Evolutionary conservation across 495 filamentous ascomycete genomes (phyloP).

Genomic region (Penicillium pancosmium): DNA sequence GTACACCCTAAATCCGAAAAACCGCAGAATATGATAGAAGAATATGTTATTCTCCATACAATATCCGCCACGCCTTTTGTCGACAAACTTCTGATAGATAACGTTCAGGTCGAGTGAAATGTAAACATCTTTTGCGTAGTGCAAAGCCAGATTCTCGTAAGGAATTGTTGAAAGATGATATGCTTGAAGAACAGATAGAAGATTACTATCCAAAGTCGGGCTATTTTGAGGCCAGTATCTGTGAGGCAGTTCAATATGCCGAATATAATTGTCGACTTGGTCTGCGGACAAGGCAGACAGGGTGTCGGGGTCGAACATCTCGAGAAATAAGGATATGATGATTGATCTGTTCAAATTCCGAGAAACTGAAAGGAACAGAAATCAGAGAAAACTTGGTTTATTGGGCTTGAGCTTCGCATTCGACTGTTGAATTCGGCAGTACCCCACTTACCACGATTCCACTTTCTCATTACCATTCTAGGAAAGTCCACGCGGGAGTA

Average conservation of each 20-base stretch:
- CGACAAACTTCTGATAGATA: constrained; percentile 4
- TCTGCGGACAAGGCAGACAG: background rate
- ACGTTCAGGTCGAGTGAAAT: background rate
- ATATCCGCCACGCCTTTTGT: background rate
- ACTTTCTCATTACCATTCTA: no score
- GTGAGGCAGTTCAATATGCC: background rate
- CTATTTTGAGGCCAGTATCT: background rate
- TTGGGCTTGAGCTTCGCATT: no score
- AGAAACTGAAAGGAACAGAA: no score
- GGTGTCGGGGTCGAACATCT: background rate
- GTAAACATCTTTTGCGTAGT: background rate
- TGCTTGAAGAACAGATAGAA: constrained; percentile 1
- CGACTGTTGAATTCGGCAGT: no score
- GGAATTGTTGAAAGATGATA: constrained; percentile 5
- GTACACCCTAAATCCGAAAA: background rate
- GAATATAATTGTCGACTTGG: background rate
- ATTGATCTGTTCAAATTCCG: no score
- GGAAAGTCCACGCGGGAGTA: no score
- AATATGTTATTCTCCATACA: constrained; percentile 6
- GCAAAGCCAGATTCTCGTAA: constrained; percentile 1
- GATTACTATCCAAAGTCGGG: background rate
- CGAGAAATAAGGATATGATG: background rate
- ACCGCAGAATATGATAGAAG: constrained; percentile 2
- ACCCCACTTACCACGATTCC: no score
- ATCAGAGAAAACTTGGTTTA: no score